Evolutionary conservation across 768 basidiomycete species (phyloP).

Genomic region (Pisolithus tinctorius): DNA sequence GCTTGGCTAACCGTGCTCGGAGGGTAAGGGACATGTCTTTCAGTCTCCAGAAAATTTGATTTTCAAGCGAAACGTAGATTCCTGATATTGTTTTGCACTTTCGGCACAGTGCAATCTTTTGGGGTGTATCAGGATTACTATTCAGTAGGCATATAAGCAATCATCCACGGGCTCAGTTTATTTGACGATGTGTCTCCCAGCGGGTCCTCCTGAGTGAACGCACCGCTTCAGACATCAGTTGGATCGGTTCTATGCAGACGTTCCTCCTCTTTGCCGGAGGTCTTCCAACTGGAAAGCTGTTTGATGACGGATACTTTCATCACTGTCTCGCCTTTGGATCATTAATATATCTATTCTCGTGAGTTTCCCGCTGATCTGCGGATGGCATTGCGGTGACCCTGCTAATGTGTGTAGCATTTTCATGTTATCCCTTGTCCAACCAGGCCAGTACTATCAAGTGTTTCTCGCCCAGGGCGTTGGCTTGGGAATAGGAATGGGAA

Average conservation of each 20-base stretch:
- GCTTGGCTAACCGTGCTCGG: slow-evolving; percentile 43
- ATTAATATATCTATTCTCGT: slow-evolving; percentile 40
- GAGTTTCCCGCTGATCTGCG: slow-evolving; percentile 6
- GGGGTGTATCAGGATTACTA: slow-evolving; percentile 49
- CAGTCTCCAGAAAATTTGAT: neutral
- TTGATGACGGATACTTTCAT: slow-evolving; percentile 46
- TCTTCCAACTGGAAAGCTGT: slow-evolving; percentile 37
- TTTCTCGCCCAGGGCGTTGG: slow-evolving; percentile 52
- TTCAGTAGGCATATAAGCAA: slow-evolving; percentile 23
- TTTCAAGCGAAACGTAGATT: slow-evolving; percentile 19
- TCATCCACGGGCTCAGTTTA: neutral
- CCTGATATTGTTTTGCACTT: slow-evolving; percentile 41
- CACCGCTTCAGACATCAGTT: slow-evolving; percentile 38
- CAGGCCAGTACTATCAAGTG: slow-evolving; percentile 45
- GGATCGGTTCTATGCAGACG: slow-evolving; percentile 47
- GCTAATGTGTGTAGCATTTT: slow-evolving; percentile 33
- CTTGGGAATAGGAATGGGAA: slow-evolving; percentile 49
- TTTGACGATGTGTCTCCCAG: slow-evolving; percentile 13
- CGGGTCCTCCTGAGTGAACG: slow-evolving; percentile 32
- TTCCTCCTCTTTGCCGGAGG: slow-evolving; percentile 43
- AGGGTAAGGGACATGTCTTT: slow-evolving; percentile 28
- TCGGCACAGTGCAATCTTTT: slow-evolving; percentile 43
- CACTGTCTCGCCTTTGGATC: slow-evolving; percentile 32
- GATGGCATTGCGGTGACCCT: no score
- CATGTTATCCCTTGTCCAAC: slow-evolving; percentile 44